Evolutionary conservation across 805 yeast species (phyloP).

Genomic region (Zygoascus flipseniorum): DNA sequence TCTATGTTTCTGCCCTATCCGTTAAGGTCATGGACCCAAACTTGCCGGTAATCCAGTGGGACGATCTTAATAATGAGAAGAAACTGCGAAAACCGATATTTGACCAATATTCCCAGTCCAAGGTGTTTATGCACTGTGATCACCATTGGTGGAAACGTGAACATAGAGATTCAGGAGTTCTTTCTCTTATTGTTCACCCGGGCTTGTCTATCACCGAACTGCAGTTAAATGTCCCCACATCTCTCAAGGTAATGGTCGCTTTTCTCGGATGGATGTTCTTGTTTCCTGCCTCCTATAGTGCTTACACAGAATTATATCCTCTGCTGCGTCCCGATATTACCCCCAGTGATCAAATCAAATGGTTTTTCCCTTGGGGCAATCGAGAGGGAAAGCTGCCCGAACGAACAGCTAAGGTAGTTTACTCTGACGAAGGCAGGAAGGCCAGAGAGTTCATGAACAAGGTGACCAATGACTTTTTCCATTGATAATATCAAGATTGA

Average conservation of each 20-base stretch:
- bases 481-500: neutral
- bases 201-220: slow-evolving; percentile 33
- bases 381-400: neutral
- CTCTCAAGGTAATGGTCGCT: neutral
- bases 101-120: slow-evolving; percentile 35
- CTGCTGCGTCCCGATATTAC: slow-evolving; percentile 35
- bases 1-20: slow-evolving; percentile 27
- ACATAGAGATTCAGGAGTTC: slow-evolving; percentile 21
- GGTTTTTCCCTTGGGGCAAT: neutral
- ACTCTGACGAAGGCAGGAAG: neutral
- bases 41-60: slow-evolving; percentile 29
- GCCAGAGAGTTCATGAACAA: neutral
- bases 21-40: neutral
- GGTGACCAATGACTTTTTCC: neutral
- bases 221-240: slow-evolving; percentile 19
- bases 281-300: slow-evolving; percentile 30
- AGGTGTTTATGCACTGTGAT: slow-evolving; percentile 34
- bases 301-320: slow-evolving; percentile 37
- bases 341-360: slow-evolving; percentile 12
- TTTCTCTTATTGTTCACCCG: slow-evolving; percentile 35
- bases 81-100: slow-evolving; percentile 1
- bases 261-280: slow-evolving; percentile 14
- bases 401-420: neutral
- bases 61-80: slow-evolving; percentile 26
- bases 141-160: slow-evolving; percentile 30